A percentile compares a stretch with the other conserved stretches of the same genome.
Evolutionary conservation across 352 stramenopile genomes (phyloP).

Genomic region (Phytopythium aichiense): DNA sequence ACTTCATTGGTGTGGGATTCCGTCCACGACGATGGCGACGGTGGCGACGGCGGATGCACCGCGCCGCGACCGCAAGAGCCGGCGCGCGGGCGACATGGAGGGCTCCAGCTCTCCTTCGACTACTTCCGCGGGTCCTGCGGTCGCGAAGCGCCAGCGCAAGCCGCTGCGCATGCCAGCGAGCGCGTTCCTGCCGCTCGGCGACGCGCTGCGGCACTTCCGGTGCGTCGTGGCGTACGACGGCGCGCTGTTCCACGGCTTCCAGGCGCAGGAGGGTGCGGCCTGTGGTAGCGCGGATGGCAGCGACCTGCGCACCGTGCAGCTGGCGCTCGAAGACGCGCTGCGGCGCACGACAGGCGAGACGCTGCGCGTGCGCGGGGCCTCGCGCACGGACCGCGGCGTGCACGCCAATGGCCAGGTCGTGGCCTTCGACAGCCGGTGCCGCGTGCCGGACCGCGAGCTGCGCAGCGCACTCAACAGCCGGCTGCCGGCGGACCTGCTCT

Average conservation of each 20-base stretch:
- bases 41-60: too few relatives aligned
- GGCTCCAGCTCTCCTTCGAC: background rate
- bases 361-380: constrained; percentile 81
- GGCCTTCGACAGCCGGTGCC: constrained; percentile 82
- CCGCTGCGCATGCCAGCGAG: constrained; percentile 35
- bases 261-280: constrained; percentile 51
- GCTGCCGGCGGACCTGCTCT: constrained; percentile 57
- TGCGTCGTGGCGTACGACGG: constrained; percentile 78
- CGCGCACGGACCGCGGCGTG: constrained; percentile 91
- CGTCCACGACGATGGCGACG: too few relatives aligned
- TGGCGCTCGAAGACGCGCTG: constrained; percentile 67
- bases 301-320: constrained; percentile 60
- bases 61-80: too few relatives aligned
- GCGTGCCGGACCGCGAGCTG: constrained; percentile 34
- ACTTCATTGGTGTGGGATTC: too few relatives aligned
- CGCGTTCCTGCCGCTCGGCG: constrained; percentile 38
- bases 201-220: constrained; percentile 19
- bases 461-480: constrained; percentile 72
- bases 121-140: background rate
- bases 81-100: background rate
- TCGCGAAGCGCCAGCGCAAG: background rate
- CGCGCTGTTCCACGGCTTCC: constrained; percentile 69
- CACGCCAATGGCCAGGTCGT: constrained; percentile 89
- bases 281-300: constrained; percentile 10
- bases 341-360: constrained; percentile 61